Conservation (phyloP, 768 basidiomycete species). For the Suillus placidus region DNA sequence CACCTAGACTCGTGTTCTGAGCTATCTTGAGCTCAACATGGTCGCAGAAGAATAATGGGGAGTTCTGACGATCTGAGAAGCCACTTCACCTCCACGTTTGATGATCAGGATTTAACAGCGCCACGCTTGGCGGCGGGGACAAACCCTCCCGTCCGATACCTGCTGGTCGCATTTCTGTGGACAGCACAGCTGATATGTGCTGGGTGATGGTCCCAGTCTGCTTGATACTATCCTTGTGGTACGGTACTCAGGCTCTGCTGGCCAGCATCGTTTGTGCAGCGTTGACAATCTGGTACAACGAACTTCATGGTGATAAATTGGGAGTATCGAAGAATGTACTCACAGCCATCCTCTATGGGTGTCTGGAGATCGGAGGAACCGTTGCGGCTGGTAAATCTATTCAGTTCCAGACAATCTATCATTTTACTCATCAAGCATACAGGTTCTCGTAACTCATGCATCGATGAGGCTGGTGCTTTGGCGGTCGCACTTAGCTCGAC, state of each 20-base stretch:
- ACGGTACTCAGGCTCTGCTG: slow-evolving; percentile 34
- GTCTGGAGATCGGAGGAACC: slow-evolving; percentile 40
- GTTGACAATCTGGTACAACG: slow-evolving; percentile 41
- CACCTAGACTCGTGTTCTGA: background rate
- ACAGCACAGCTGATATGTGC: slow-evolving; percentile 35
- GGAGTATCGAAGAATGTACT: slow-evolving; percentile 42
- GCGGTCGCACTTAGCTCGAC: slow-evolving; percentile 40
- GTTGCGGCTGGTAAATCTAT: slow-evolving; percentile 38
- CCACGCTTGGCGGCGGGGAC: slow-evolving; percentile 13
- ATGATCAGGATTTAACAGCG: too few relatives aligned
- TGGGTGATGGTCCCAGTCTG: slow-evolving; percentile 37
- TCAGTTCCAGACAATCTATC: background rate
- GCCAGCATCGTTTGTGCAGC: slow-evolving; percentile 33
- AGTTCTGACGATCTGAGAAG: background rate
- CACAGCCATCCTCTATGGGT: slow-evolving; percentile 41
- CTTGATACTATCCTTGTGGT: slow-evolving; percentile 30
- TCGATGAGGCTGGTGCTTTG: slow-evolving; percentile 24
- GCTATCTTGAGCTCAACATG: background rate
- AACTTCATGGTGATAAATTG: slow-evolving; percentile 38
- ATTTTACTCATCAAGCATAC: slow-evolving; percentile 19
- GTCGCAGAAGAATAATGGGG: background rate
- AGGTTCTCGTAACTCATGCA: slow-evolving; percentile 25
- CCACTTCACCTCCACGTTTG: background rate
- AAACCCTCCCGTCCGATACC: slow-evolving; percentile 47
- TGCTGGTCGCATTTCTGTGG: slow-evolving; percentile 39